A percentile compares a stretch with the other conserved stretches of the same genome.
These are phyloP conservation scores for Gryganskiella cystojenkinii DNA, from an alignment of 192 early-diverging fungal species.

Conservation along the genomic window DNA sequence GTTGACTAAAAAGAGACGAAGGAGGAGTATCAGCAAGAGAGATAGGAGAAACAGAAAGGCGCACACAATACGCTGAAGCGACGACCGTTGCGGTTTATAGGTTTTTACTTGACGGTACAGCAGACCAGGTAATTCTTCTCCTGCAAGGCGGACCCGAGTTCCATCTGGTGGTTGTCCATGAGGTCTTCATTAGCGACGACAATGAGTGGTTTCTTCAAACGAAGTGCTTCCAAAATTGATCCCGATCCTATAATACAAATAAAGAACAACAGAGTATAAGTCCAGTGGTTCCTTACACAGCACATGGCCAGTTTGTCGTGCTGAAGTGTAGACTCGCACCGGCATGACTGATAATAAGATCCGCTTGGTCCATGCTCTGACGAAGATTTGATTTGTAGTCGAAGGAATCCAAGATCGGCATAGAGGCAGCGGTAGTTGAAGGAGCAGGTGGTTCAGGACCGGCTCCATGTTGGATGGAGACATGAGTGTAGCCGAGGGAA, in stretches of 20 bases:
- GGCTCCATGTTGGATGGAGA: slow-evolving; percentile 78
- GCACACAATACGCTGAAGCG: background rate
- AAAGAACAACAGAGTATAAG: background rate
- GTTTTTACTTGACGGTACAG: slow-evolving; percentile 48
- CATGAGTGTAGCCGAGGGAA: slow-evolving; percentile 60
- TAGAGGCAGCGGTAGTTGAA: background rate
- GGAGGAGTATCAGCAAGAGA: background rate
- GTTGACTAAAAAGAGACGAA: slow-evolving; percentile 21
- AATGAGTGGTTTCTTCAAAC: slow-evolving; percentile 71
- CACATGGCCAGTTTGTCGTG: too few relatives aligned
- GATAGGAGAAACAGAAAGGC: background rate
- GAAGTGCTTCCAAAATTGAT: slow-evolving; percentile 84
- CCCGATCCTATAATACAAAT: slow-evolving; percentile 89
- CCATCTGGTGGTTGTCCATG: slow-evolving; percentile 90
- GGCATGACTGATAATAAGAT: slow-evolving; percentile 86
- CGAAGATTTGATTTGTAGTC: slow-evolving; percentile 66
- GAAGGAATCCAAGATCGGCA: slow-evolving; percentile 59
- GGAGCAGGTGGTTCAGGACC: slow-evolving; percentile 30
- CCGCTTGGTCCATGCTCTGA: slow-evolving; percentile 68
- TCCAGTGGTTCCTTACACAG: background rate
- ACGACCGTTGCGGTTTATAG: background rate
- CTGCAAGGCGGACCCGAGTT: slow-evolving; percentile 80
- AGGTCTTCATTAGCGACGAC: slow-evolving; percentile 81
- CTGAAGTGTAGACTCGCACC: slow-evolving; percentile 59
- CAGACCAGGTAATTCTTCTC: slow-evolving; percentile 63